Percentiles rank a stretch among this genome's conserved stretches.
Conservation (phyloP, 2,329 filamentous ascomycete species). For the Xylaria sp. region DNA sequence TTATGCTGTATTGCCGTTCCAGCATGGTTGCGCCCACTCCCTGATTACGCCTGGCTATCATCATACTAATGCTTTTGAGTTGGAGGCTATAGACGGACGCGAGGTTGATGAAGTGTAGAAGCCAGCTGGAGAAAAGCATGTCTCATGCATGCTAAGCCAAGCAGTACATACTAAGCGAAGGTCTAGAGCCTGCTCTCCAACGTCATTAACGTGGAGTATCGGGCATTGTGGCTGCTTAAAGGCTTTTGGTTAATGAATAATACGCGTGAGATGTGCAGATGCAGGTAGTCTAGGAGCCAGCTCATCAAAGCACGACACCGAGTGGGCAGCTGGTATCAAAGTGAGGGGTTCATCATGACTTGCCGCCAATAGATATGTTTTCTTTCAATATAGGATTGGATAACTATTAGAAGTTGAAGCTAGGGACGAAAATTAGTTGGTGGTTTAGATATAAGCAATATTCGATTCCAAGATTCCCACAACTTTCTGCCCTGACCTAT, state of each 20-base stretch:
- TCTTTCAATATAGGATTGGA: slow-evolving; percentile 9
- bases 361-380: not conserved
- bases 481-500: not conserved
- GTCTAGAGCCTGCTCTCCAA: not conserved
- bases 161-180: not conserved
- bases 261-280: not conserved
- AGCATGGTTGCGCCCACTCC: too few relatives aligned
- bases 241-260: not conserved
- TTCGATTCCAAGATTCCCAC: not conserved
- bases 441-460: not conserved
- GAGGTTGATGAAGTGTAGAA: not conserved
- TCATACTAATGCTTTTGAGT: not conserved
- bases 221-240: not conserved
- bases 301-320: not conserved
- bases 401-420: not conserved
- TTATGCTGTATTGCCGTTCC: too few relatives aligned
- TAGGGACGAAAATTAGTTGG: slow-evolving; percentile 18
- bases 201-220: not conserved
- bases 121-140: not conserved
- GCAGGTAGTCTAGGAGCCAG: not conserved
- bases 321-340: slow-evolving; percentile 1
- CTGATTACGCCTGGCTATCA: not conserved
- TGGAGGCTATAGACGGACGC: not conserved
- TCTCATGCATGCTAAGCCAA: not conserved
- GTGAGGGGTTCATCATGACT: slow-evolving; percentile 2